These are phyloP conservation scores for Wickerhamomyces kurtzmanii DNA, from an alignment of 805 yeast genomes.

Conservation along the genomic window DNA sequence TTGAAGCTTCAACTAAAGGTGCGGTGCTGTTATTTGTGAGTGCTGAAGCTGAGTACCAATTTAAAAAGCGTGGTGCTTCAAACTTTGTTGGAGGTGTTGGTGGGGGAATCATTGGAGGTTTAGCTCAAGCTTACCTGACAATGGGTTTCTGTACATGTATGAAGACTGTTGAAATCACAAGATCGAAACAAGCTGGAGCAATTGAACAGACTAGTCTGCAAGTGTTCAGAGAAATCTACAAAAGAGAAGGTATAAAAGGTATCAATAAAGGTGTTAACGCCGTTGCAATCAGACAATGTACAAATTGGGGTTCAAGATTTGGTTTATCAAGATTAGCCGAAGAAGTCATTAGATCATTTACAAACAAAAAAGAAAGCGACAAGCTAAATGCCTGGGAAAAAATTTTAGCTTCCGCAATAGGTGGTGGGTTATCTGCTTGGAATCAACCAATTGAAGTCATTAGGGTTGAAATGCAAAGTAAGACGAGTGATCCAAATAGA, in stretches of 20 bases:
- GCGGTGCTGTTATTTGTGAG: slow-evolving; percentile 90
- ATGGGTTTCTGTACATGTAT: slow-evolving; percentile 99
- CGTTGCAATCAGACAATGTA: slow-evolving; percentile 97
- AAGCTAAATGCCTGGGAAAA: slow-evolving; percentile 71
- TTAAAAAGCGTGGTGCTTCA: slow-evolving; percentile 51
- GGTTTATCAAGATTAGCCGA: slow-evolving; percentile 91
- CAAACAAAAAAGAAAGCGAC: slow-evolving; percentile 51
- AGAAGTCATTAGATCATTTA: slow-evolving; percentile 57
- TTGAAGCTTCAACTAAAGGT: slow-evolving; percentile 98
- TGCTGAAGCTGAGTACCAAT: slow-evolving; percentile 81
- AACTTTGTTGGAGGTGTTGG: slow-evolving; percentile 83
- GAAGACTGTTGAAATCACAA: slow-evolving; percentile 97
- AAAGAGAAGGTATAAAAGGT: slow-evolving; percentile 85
- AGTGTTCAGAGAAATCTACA: slow-evolving; percentile 79
- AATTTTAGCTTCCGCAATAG: slow-evolving; percentile 75
- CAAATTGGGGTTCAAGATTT: slow-evolving; percentile 98
- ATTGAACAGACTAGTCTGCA: slow-evolving; percentile 68
- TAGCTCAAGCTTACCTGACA: slow-evolving; percentile 91
- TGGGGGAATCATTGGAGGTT: slow-evolving; percentile 95
- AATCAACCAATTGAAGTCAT: slow-evolving; percentile 98
- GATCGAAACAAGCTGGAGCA: slow-evolving; percentile 75
- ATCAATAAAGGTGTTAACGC: slow-evolving; percentile 98
- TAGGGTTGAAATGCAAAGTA: slow-evolving; percentile 96
- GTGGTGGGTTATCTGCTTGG: slow-evolving; percentile 98
- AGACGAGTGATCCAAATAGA: slow-evolving; percentile 88